These are phyloP conservation scores for Pseudonectria foliicola DNA, from an alignment of 2,329 filamentous ascomycete species.

Conservation along the genomic window DNA sequence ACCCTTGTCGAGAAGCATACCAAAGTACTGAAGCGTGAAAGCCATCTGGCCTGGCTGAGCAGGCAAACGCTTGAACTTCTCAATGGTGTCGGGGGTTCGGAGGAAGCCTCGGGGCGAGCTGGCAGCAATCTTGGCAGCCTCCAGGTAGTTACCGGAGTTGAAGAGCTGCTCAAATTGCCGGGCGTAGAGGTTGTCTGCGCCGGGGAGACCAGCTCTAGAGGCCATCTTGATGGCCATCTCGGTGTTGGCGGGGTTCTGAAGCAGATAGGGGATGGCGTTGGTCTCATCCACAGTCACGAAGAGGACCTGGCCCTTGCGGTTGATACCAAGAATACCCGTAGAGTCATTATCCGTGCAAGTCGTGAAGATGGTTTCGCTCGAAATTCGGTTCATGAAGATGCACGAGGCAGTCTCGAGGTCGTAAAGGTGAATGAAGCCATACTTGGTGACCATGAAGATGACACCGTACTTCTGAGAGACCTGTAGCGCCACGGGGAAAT, in stretches of 20 bases:
- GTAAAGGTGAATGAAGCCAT: conserved; percentile 97
- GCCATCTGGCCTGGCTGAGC: conserved; percentile 81
- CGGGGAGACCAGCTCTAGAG: conserved; percentile 85
- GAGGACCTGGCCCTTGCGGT: conserved; percentile 94
- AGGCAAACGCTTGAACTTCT: conserved; percentile 85
- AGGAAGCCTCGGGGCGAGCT: conserved; percentile 95
- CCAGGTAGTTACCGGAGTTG: conserved; percentile 68
- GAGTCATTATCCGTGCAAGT: conserved; percentile 79
- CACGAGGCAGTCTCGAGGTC: conserved; percentile 92
- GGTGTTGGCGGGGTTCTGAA: conserved; percentile 92
- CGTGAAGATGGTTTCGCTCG: conserved; percentile 97
- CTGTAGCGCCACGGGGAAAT: conserved; percentile 97
- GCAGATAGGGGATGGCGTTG: conserved; percentile 86
- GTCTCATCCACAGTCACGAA: conserved; percentile 89
- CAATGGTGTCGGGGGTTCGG: conserved; percentile 89
- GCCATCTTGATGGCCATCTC: conserved; percentile 94
- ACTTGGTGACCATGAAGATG: conserved; percentile 96
- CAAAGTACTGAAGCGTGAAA: conserved; percentile 94
- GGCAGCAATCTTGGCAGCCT: conserved; percentile 91
- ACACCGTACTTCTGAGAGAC: conserved; percentile 95
- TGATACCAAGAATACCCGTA: conserved; percentile 86
- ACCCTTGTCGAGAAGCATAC: conserved; percentile 93
- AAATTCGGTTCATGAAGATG: conserved; percentile 99
- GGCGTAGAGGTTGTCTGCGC: conserved; percentile 87
- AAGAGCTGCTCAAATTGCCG: conserved; percentile 90